A percentile compares a stretch with the other conserved stretches of the same genome.
phyloP scores from a whole-genome alignment of 2,329 filamentous ascomycete species.

The Diaporthe vaccinii region DNA sequence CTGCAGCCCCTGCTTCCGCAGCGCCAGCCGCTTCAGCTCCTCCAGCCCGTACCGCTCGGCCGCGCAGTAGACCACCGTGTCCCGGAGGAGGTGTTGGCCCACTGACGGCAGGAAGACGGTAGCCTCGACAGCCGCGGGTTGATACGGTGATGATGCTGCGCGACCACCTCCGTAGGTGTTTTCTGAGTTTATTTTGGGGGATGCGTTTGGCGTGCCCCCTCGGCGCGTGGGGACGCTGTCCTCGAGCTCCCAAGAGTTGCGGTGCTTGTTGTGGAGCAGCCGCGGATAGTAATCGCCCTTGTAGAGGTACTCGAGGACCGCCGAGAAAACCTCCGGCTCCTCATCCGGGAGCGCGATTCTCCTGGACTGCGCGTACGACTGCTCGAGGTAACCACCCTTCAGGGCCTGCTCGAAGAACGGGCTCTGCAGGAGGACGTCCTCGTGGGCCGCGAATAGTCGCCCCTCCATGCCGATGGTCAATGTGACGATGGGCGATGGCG shows the following conservation, averaged over 20 bases:
- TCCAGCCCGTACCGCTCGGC: slow-evolving; percentile 92
- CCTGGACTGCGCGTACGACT: slow-evolving; percentile 71
- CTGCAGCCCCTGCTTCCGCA: slow-evolving; percentile 95
- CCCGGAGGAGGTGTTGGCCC: slow-evolving; percentile 84
- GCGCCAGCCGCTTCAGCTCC: slow-evolving; percentile 89
- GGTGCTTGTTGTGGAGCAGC: slow-evolving; percentile 87
- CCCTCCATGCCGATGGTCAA: slow-evolving; percentile 86
- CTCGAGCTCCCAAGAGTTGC: slow-evolving; percentile 91
- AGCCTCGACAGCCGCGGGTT: slow-evolving; percentile 76
- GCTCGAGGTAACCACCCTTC: slow-evolving; percentile 78
- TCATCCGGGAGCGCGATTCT: slow-evolving; percentile 80
- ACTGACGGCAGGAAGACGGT: slow-evolving; percentile 83
- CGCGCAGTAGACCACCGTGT: slow-evolving; percentile 95
- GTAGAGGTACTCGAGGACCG: slow-evolving; percentile 96
- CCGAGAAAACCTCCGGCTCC: slow-evolving; percentile 94
- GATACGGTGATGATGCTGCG: slow-evolving; percentile 63
- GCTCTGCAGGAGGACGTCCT: slow-evolving; percentile 89
- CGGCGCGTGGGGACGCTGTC: slow-evolving; percentile 62
- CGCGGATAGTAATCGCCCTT: slow-evolving; percentile 96
- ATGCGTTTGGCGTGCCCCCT: slow-evolving; percentile 59
- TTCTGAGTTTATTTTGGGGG: slow-evolving; percentile 64
- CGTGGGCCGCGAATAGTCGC: slow-evolving; percentile 93
- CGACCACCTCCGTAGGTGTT: slow-evolving; percentile 53
- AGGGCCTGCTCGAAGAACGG: slow-evolving; percentile 84
- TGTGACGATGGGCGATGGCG: slow-evolving; percentile 83